Evolutionary conservation across 768 basidiomycete genomes (phyloP), one percentile per base, ranked within the genome.

Genomic region (Lepiota venenata): DNA sequence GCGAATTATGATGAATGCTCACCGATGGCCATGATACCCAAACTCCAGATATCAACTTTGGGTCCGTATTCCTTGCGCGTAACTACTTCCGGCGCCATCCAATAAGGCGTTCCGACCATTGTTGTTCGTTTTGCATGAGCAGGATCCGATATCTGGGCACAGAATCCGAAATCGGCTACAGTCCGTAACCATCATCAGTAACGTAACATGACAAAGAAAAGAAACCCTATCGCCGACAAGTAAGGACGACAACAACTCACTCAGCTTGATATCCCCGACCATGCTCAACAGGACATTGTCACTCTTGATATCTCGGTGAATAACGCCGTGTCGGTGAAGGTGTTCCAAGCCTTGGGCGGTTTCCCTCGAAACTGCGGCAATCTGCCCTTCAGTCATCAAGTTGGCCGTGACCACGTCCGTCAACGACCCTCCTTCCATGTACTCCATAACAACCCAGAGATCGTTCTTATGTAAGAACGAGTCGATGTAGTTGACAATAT

Each of bases 391-490:
- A 0, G 90, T 94, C 94, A 99, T 98, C 64, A 97, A 72, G 69
- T 95, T 94, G 47, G 88, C 91, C 15, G 92, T 94, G 61, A 94
- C 94, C 58, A 98, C 94, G 66, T 98, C 96, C 4, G 96, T 99
- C 41, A 98, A 74, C 27, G 84, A 87, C 32, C 93, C 91, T 38
- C 95, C 95, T 72, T 98, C 95, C 96, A 98, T 98, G 71, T 95
- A 98, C 74, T 98, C 97, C 97, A 99, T 98, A 53, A 98, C 93
- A 37, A 99, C 94, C 97, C 97, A 98, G 3, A 99, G 78, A 65
- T 98, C 97, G 68, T 96, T 97, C 79, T 92, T 94, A 77, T 96
- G 84, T 39, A 98, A 72, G 82, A 98, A 99, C 2, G 94, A 96
- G 68, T 99, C 97, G 65, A 98, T 98, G 73, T 93, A 99, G 69